These are phyloP conservation scores for Tricholoma matsutake DNA, from an alignment of 768 basidiomycete species.

Conservation along the genomic window DNA sequence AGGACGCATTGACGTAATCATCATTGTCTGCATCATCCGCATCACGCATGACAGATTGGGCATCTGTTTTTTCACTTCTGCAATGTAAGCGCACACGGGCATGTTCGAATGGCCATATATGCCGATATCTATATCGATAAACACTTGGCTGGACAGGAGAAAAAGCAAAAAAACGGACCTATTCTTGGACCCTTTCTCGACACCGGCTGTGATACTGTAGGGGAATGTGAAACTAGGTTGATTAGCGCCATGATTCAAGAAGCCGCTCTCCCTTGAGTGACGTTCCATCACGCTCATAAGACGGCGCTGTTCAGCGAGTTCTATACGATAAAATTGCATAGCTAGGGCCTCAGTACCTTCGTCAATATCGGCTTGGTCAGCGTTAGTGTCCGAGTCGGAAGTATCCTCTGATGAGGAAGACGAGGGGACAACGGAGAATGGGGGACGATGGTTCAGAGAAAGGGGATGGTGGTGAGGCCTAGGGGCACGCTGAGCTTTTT, in stretches of 20 bases:
- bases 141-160: background rate
- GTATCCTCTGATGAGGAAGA: slow-evolving; percentile 28
- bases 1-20: slow-evolving; percentile 96
- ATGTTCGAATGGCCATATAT: slow-evolving; percentile 98
- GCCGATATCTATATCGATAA: slow-evolving; percentile 64
- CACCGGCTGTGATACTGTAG: slow-evolving; percentile 91
- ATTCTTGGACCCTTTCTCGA: slow-evolving; percentile 94
- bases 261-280: slow-evolving; percentile 64
- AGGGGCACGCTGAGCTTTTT: slow-evolving; percentile 11
- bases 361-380: slow-evolving; percentile 42
- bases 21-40: slow-evolving; percentile 46
- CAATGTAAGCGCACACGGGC: slow-evolving; percentile 76
- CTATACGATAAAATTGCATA: slow-evolving; percentile 91
- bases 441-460: slow-evolving; percentile 1
- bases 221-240: slow-evolving; percentile 49
- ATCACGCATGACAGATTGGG: background rate
- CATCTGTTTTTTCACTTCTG: slow-evolving; percentile 8
- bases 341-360: slow-evolving; percentile 80
- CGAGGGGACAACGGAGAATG: slow-evolving; percentile 11
- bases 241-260: slow-evolving; percentile 10
- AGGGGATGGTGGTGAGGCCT: slow-evolving; percentile 13
- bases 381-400: slow-evolving; percentile 25
- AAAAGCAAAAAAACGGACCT: slow-evolving; percentile 42
- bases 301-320: slow-evolving; percentile 85
- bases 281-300: slow-evolving; percentile 91